Base-by-base conservation (phyloP, 2,329 filamentous ascomycete species). In the Fusarium proliferatum region DNA sequence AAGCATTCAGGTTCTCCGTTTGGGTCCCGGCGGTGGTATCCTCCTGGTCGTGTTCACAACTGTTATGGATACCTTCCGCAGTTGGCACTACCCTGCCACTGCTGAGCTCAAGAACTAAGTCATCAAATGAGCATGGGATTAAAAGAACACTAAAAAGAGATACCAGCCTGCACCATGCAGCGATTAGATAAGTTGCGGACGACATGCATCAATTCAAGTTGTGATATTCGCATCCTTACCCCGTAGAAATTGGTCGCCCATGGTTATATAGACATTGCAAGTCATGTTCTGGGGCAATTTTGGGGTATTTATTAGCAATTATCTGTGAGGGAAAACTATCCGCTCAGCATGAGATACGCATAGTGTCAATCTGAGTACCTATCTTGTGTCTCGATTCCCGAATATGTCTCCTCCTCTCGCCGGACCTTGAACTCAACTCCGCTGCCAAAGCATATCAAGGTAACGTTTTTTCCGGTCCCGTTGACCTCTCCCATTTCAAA, bases 21-120 rank as follows among this genome's bases (percentile, higher is more conserved):
- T 89, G 42, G 88, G 87, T 30, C 88, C 87, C 42, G 86, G 86
- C 80, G 88, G 88, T 76, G 88, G 88, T 83, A 93, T 97, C 77
- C 86, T 97, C 66, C 87, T 97, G 46, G 94, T 96, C 61, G 93
- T 96, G 56, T 96, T 93, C 85, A 95, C 93, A n/a, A 91, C 92
- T 62, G 91, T 95, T 65, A 94, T 94, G 90, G 95, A 98, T 82
- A 97, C 97, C 83, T 97, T 98, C 91, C 90, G 94, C 78, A 90
- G 89, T 61, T 83, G 80, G 82, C 82, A 83, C 49, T 60, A 77
- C 36, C 67, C 71, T 38, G 43, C 75, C 65, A 70, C 69, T 49
- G 59, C 71, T 45, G 61, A 58, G 55, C 61, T 58, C 17, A 69
- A 62, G 48, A 53, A 67, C 34, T 51, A 48, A 55, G 52, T 63